A percentile compares a stretch with the other conserved stretches of the same genome.
Evolutionary conservation across 2,329 filamentous ascomycete genomes (phyloP).

Genomic region (Ophiostoma perfectum): DNA sequence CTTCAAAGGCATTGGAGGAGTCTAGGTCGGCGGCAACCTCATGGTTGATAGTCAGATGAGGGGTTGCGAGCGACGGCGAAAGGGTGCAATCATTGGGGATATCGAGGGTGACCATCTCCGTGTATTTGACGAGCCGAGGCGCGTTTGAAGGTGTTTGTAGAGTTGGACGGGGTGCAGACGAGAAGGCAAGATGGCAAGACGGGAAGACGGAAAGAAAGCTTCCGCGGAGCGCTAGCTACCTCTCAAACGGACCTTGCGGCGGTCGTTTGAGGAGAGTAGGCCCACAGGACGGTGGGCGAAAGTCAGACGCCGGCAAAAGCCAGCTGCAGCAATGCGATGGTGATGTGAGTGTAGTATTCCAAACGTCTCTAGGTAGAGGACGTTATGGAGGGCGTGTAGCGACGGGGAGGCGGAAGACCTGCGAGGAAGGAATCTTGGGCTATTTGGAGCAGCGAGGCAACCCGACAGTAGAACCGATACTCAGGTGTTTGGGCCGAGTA

Average conservation of each 20-base stretch:
- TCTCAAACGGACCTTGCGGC: constrained; percentile 93
- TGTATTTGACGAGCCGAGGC: constrained; percentile 20
- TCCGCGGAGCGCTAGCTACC: constrained; percentile 94
- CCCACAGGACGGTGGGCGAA: constrained; percentile 67
- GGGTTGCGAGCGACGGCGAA: constrained; percentile 76
- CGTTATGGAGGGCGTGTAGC: constrained; percentile 90
- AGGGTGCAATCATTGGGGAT: constrained; percentile 77
- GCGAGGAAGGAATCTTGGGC: constrained; percentile 83
- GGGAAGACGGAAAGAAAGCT: constrained; percentile 30
- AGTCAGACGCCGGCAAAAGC: constrained; percentile 72
- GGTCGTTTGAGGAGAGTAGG: constrained; percentile 94
- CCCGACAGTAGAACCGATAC: constrained; percentile 59
- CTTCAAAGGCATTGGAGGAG: constrained; percentile 94
- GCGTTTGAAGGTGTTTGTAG: background rate
- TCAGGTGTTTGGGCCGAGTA: constrained; percentile 19
- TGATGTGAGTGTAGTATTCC: constrained; percentile 28
- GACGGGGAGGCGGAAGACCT: constrained; percentile 76
- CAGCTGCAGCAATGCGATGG: constrained; percentile 60
- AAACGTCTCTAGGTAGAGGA: constrained; percentile 55
- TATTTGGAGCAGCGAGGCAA: constrained; percentile 35
- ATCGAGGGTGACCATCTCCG: constrained; percentile 78
- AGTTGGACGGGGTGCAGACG: background rate
- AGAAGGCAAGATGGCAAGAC: background rate
- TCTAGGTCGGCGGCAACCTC: constrained; percentile 89
- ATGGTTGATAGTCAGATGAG: constrained; percentile 93